Evolutionary conservation across 257 asterid genomes (phyloP).

Genomic region (Salvia miltiorrhiza): DNA sequence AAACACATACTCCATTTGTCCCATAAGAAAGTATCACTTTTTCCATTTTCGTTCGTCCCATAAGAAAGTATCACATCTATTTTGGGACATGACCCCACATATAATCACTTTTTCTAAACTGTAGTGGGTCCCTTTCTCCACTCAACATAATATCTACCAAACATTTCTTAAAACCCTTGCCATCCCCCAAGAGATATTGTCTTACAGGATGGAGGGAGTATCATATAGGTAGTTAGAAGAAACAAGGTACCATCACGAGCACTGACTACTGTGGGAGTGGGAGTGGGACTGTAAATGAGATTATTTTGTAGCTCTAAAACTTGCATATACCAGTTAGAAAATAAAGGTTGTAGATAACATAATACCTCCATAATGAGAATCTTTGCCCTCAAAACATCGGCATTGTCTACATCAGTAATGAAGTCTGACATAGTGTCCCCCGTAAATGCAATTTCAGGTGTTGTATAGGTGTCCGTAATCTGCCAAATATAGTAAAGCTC

Average conservation of each 20-base stretch:
- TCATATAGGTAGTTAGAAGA: neutral
- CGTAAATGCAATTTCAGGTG: conserved; percentile 93
- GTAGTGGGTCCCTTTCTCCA: too few relatives aligned
- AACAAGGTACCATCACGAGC: neutral
- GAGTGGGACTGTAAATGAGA: neutral
- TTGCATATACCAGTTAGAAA: neutral
- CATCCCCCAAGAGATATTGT: too few relatives aligned
- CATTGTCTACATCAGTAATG: conserved; percentile 62
- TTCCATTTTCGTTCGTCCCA: too few relatives aligned
- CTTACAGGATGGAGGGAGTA: too few relatives aligned
- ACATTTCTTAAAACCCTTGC: too few relatives aligned
- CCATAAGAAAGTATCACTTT: too few relatives aligned
- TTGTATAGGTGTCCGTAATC: conserved; percentile 64
- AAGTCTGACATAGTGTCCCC: conserved; percentile 96
- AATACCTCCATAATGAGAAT: conserved; percentile 90
- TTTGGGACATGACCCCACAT: too few relatives aligned
- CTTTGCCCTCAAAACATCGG: conserved; percentile 74
- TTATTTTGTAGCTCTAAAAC: neutral
- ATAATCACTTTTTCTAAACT: too few relatives aligned
- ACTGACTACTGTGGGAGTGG: neutral
- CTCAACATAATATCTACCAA: too few relatives aligned
- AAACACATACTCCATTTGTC: too few relatives aligned
- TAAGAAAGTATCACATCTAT: too few relatives aligned
- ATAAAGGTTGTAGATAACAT: neutral
- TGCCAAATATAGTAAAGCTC: conserved; percentile 27